phyloP scores from a whole-genome alignment of 2,329 filamentous ascomycete species.

The Colletotrichum chrysophilum region DNA sequence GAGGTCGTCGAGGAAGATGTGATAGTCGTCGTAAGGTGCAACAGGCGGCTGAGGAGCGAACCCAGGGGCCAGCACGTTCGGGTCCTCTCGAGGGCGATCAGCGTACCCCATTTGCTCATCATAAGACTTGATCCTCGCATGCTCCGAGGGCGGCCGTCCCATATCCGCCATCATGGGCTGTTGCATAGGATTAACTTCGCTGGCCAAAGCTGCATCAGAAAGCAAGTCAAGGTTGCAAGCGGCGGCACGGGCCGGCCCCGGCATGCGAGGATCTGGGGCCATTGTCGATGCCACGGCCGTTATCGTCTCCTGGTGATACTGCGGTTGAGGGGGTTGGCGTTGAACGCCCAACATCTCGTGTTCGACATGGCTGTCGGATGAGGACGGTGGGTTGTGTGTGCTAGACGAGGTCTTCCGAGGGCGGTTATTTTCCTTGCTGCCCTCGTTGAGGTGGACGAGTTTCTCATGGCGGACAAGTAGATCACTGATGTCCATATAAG shows the following conservation, averaged over 20 bases:
- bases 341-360: conserved; percentile 51
- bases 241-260: conserved; percentile 41
- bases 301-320: conserved; percentile 45
- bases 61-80: conserved; percentile 44
- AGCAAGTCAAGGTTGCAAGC: conserved; percentile 64
- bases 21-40: conserved; percentile 59
- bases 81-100: conserved; percentile 54
- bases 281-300: conserved; percentile 42
- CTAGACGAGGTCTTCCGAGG: conserved; percentile 51
- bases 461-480: conserved; percentile 69
- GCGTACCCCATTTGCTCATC: conserved; percentile 53
- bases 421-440: conserved; percentile 57
- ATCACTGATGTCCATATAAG: conserved; percentile 70
- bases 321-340: conserved; percentile 37
- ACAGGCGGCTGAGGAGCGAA: conserved; percentile 43
- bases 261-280: conserved; percentile 51
- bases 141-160: conserved; percentile 41
- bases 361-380: conserved; percentile 53
- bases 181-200: conserved; percentile 57
- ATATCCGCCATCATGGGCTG: conserved; percentile 51
- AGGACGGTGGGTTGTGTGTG: conserved; percentile 47
- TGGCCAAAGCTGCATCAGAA: conserved; percentile 65
- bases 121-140: conserved; percentile 54
- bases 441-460: conserved; percentile 67
- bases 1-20: conserved; percentile 65